Evolutionary conservation across 2,329 filamentous ascomycete genomes (phyloP).

Genomic region (Colletotrichum navitas): DNA sequence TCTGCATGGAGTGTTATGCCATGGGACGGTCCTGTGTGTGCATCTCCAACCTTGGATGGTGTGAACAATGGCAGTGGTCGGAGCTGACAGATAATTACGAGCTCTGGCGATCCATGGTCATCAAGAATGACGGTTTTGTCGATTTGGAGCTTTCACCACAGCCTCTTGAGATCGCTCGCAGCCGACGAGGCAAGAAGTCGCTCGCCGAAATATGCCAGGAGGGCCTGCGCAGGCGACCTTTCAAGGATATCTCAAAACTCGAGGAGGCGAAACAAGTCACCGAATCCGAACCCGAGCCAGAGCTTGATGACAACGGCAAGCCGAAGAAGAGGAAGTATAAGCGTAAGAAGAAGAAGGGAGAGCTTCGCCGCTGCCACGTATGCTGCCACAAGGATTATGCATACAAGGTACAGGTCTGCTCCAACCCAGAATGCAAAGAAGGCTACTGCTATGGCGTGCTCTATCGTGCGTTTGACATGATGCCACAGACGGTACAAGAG

Average conservation of each 20-base stretch:
- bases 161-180: slow-evolving; percentile 77
- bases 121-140: slow-evolving; percentile 77
- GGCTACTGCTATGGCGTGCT: slow-evolving; percentile 94
- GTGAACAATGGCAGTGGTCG: slow-evolving; percentile 91
- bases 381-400: slow-evolving; percentile 83
- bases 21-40: slow-evolving; percentile 96
- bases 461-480: slow-evolving; percentile 90
- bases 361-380: slow-evolving; percentile 79
- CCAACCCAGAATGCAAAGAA: slow-evolving; percentile 74
- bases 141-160: slow-evolving; percentile 76
- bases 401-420: slow-evolving; percentile 89
- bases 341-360: slow-evolving; percentile 66
- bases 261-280: slow-evolving; percentile 60
- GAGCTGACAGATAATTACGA: slow-evolving; percentile 84
- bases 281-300: slow-evolving; percentile 61
- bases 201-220: slow-evolving; percentile 95
- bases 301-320: slow-evolving; percentile 71
- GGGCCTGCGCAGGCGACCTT: slow-evolving; percentile 83
- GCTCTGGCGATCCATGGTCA: slow-evolving; percentile 82
- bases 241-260: slow-evolving; percentile 81
- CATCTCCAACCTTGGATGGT: slow-evolving; percentile 87
- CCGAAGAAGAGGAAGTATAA: slow-evolving; percentile 72
- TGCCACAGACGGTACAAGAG: slow-evolving; percentile 86
- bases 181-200: slow-evolving; percentile 78
- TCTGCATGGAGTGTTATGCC: slow-evolving; percentile 98